These are phyloP conservation scores for Pestalotiopsis sp. DNA, from an alignment of 2,329 filamentous ascomycete species.

Conservation along the genomic window DNA sequence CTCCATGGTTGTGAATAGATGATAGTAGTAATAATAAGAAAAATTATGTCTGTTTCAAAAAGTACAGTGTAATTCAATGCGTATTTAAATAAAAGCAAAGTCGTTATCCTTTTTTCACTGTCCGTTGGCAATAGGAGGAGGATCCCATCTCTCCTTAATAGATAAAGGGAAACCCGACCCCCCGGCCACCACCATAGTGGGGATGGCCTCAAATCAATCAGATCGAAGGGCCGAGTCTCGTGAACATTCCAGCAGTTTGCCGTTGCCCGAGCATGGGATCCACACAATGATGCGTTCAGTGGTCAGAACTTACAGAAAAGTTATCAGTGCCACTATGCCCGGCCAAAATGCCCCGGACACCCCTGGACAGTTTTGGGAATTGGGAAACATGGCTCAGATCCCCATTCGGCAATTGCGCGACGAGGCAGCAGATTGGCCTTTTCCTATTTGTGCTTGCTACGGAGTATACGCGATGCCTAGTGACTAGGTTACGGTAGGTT, in stretches of 20 bases:
- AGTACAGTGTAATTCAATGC: not conserved
- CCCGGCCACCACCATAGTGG: not conserved
- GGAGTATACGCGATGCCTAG: too few relatives aligned
- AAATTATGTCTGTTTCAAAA: not conserved
- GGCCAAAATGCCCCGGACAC: not conserved
- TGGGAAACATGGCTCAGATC: not conserved
- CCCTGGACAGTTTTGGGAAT: not conserved
- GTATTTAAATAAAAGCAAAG: not conserved
- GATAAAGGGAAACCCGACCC: not conserved
- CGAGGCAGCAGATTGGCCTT: not conserved
- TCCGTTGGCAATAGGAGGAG: not conserved
- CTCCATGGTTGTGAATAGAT: not conserved
- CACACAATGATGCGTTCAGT: conserved; percentile 2
- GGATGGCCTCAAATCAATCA: not conserved
- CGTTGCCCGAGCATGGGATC: not conserved
- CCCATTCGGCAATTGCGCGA: not conserved
- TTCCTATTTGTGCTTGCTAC: not conserved
- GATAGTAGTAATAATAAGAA: not conserved
- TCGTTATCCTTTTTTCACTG: not conserved
- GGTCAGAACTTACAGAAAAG: not conserved
- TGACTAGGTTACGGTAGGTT: too few relatives aligned
- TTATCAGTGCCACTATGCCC: not conserved
- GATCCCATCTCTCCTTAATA: not conserved
- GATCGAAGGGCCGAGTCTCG: not conserved
- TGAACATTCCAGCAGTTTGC: conserved; percentile 4